Evolutionary conservation across 768 basidiomycete species (phyloP).

Genomic region (Collybia sordida): DNA sequence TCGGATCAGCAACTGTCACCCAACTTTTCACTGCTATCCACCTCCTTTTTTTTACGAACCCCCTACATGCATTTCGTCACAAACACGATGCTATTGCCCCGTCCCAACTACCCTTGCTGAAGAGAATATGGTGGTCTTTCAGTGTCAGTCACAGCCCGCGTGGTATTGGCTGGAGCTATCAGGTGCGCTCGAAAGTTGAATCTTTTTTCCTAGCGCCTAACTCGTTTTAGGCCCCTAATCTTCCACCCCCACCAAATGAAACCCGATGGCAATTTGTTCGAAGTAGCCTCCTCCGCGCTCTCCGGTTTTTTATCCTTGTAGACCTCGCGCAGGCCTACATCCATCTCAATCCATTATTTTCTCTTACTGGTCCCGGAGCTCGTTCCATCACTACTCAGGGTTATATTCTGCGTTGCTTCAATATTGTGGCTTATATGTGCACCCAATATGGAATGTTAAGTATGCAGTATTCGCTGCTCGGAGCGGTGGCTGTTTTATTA

Average conservation of each 20-base stretch:
- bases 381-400: constrained; percentile 18
- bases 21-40: constrained; percentile 18
- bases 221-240: background rate
- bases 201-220: background rate
- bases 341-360: constrained; percentile 13
- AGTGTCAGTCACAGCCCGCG: constrained; percentile 13
- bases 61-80: constrained; percentile 15
- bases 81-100: constrained; percentile 9
- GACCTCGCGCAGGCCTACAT: constrained; percentile 19
- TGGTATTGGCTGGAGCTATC: constrained; percentile 18
- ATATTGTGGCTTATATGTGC: constrained; percentile 5
- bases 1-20: constrained; percentile 10
- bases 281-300: constrained; percentile 6
- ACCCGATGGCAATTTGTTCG: constrained; percentile 9
- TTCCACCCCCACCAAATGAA: background rate
- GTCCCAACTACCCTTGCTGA: constrained; percentile 5
- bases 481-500: constrained; percentile 8
- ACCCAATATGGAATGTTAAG: constrained; percentile 2
- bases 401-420: constrained; percentile 3
- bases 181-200: constrained; percentile 8
- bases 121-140: constrained; percentile 15
- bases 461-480: constrained; percentile 10
- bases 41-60: constrained; percentile 14
- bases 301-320: constrained; percentile 14
- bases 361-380: background rate